Percentiles rank a stretch among this genome's conserved stretches.
Evolutionary conservation across 805 yeast genomes (phyloP).

Genomic region (Ogataea ramenticola): DNA sequence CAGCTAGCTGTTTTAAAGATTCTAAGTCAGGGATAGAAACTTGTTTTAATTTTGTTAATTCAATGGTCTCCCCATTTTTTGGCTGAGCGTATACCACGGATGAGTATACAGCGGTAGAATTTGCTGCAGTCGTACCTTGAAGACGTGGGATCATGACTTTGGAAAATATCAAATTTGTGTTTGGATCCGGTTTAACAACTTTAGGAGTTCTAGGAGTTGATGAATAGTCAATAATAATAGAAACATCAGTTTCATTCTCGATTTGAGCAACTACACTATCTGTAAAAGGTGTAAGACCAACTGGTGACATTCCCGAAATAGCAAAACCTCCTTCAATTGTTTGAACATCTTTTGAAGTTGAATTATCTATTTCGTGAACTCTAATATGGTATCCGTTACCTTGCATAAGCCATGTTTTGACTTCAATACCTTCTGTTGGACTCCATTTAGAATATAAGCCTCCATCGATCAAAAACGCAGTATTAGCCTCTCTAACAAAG

Average conservation of each 20-base stretch:
- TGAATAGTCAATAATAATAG: not conserved
- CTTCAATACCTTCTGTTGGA: not conserved
- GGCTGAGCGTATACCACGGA: conserved; percentile 1
- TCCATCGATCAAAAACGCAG: not conserved
- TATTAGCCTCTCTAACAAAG: not conserved
- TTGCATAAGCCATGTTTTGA: not conserved
- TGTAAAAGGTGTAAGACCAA: not conserved
- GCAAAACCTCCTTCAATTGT: conserved; percentile 1
- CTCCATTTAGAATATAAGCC: conserved; percentile 1
- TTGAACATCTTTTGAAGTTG: not conserved
- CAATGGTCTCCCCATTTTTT: not conserved
- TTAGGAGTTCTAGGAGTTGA: not conserved
- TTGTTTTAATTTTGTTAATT: not conserved
- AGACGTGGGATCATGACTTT: conserved; percentile 1
- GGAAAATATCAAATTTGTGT: not conserved
- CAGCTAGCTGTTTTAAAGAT: not conserved
- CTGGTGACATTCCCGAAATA: not conserved
- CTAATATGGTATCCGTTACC: not conserved
- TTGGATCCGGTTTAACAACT: not conserved
- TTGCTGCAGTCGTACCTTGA: not conserved
- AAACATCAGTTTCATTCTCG: not conserved
- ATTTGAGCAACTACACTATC: not conserved
- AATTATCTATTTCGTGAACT: not conserved
- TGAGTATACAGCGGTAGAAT: not conserved
- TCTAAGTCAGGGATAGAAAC: not conserved